Evolutionary conservation across 768 basidiomycete species (phyloP).

Genomic region (Mycena amicta): DNA sequence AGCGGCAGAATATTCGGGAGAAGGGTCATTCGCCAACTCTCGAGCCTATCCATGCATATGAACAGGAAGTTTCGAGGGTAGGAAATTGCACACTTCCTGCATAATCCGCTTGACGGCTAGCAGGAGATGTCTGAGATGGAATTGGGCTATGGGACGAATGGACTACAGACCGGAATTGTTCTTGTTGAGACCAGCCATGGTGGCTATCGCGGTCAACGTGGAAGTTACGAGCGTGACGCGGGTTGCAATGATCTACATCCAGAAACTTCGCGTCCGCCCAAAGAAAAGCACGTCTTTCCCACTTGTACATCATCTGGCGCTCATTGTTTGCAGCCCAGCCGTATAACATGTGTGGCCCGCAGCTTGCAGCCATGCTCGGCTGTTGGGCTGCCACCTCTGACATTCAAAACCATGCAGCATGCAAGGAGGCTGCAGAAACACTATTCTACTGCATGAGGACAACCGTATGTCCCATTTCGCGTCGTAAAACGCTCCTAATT

Average conservation of each 20-base stretch:
- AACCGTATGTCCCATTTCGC: conserved; percentile 54
- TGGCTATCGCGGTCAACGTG: conserved; percentile 22
- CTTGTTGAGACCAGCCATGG: conserved; percentile 65
- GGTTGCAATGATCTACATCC: conserved; percentile 62
- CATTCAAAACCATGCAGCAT: conserved; percentile 52
- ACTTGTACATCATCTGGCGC: not conserved
- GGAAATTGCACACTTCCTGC: conserved; percentile 58
- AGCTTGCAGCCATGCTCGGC: conserved; percentile 78
- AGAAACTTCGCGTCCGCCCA: conserved; percentile 79
- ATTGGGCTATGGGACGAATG: too few species aligned
- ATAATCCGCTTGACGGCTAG: conserved; percentile 94
- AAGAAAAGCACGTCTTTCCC: conserved; percentile 58
- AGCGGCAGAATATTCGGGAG: conserved; percentile 86
- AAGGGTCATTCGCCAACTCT: conserved; percentile 84
- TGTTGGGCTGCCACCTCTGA: conserved; percentile 85
- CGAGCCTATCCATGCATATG: conserved; percentile 47
- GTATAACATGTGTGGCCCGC: conserved; percentile 61
- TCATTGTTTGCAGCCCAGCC: conserved; percentile 39
- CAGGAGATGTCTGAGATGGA: conserved; percentile 4
- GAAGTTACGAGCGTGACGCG: conserved; percentile 5
- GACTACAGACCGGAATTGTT: conserved; percentile 81
- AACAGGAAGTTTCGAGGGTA: not conserved
- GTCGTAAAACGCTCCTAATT: conserved; percentile 3
- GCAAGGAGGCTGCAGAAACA: conserved; percentile 58
- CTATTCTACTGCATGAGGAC: conserved; percentile 86